Evolutionary conservation across 2,329 filamentous ascomycete genomes (phyloP).

Genomic region (Colletotrichum plurivorum): DNA sequence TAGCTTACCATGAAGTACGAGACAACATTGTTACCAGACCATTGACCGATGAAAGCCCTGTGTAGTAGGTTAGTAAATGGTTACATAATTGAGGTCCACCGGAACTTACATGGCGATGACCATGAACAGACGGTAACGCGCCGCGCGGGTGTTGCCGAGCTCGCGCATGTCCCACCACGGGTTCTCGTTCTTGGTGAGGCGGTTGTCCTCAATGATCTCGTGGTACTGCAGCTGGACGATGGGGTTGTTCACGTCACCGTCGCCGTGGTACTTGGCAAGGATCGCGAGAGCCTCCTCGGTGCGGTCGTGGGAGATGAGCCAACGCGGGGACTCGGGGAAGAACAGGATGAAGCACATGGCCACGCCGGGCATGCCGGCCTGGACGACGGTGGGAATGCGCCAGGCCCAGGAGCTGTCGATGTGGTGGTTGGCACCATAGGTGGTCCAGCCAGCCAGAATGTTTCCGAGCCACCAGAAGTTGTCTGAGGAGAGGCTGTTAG

Average conservation of each 20-base stretch:
- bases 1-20: conserved; percentile 54
- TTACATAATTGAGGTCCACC: too few species aligned
- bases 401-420: conserved; percentile 62
- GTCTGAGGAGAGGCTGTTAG: conserved; percentile 45
- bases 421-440: conserved; percentile 54
- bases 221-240: conserved; percentile 70
- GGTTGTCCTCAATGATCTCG: conserved; percentile 67
- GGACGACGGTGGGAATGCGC: conserved; percentile 70
- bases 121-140: conserved; percentile 64
- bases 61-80: too few species aligned
- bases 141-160: conserved; percentile 62
- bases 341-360: conserved; percentile 72
- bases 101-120: conserved; percentile 60
- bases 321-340: conserved; percentile 81
- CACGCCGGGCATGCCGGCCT: conserved; percentile 57
- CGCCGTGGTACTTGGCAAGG: conserved; percentile 72
- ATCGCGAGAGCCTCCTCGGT: conserved; percentile 69
- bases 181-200: conserved; percentile 65
- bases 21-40: conserved; percentile 60
- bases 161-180: conserved; percentile 73
- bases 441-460: conserved; percentile 68
- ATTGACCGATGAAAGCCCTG: conserved; percentile 63
- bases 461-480: conserved; percentile 64
- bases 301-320: conserved; percentile 77
- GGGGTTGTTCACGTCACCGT: conserved; percentile 66